Base-by-base conservation (phyloP, 2,329 filamentous ascomycete species). In the Albophoma yamanashiensis region DNA sequence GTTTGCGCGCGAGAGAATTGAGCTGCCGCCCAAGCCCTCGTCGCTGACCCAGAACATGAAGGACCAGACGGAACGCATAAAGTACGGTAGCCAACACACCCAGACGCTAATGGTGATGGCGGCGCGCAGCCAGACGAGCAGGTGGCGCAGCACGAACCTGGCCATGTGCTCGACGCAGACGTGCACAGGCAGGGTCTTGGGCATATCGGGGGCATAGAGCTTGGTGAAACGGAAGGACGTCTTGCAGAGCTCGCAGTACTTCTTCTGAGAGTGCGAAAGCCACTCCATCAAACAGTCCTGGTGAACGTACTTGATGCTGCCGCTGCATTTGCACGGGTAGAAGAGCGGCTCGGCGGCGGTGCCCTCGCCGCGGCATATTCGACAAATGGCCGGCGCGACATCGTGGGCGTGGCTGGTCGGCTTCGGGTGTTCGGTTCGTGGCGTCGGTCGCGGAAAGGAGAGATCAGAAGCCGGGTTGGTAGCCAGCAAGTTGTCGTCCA, bases 231-330 rank as follows among this genome's bases (percentile, higher is more conserved):
- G 89, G 71, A 97, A 99, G 0, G 92, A 88, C 2, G 94, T 99
- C 78, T 99, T 99, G 85, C 94, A 99, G 42, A 99, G 86, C 78
- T 99, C 94, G 80, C 95, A 99, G 79, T 99, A 90, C 75, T 97
- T 97, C 83, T 99, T 99, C 73, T 99, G 92, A 1, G 94, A 97
- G 74, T 99, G 95, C 57, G 92, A 93, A 27, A 99, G 81, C 94
- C 94, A 99, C 75, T 97, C 92, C 89, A 99, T 96, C 75, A 99
- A 78, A 73, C 94, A 99, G 72, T 95, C 90, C 75, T 99, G 94
- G 73, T 99, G 94, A 63, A 99, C 94, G 70, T 89, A 96, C 78
- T 96, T 97, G 78, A 99, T 99, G 76, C 93, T 97, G 60, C 94
- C 94, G 71, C 91, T 97, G 78, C 94, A 99, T 79, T 97, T 97